Evolutionary conservation across 345 rosid species (phyloP).

Genomic region (Acer yangbiense): DNA sequence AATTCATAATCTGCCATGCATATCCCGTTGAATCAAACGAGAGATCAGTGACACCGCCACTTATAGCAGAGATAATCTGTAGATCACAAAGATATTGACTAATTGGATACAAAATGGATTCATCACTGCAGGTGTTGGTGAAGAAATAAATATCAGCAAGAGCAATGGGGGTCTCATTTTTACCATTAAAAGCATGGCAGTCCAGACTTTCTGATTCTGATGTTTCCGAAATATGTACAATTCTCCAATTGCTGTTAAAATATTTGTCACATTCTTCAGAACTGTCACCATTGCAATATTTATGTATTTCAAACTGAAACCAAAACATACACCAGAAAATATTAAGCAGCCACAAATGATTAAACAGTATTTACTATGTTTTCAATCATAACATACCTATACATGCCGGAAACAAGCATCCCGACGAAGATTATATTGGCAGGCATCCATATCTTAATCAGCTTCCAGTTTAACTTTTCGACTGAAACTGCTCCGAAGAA

Average conservation of each 20-base stretch:
- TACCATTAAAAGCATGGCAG: constrained; percentile 94
- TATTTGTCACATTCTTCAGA: constrained; percentile 92
- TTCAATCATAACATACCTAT: constrained; percentile 53
- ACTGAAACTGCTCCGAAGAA: constrained; percentile 60
- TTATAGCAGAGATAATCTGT: constrained; percentile 90
- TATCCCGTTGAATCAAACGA: constrained; percentile 77
- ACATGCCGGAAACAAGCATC: constrained; percentile 93
- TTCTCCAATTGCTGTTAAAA: constrained; percentile 88
- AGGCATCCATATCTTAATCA: constrained; percentile 82
- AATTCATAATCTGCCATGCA: constrained; percentile 77
- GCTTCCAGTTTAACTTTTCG: constrained; percentile 84
- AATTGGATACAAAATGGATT: constrained; percentile 1
- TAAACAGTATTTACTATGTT: background rate
- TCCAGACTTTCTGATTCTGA: constrained; percentile 92
- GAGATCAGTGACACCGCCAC: constrained; percentile 84
- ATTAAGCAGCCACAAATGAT: background rate
- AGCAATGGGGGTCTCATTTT: background rate
- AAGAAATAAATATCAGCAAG: background rate
- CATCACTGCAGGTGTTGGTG: background rate
- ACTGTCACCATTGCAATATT: constrained; percentile 97
- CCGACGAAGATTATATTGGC: constrained; percentile 91
- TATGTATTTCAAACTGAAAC: constrained; percentile 86
- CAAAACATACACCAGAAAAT: constrained; percentile 16
- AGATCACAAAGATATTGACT: constrained; percentile 15
- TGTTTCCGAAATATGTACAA: constrained; percentile 77